Evolutionary conservation across 129 eudicot genomes (phyloP), one percentile per base, ranked within the genome.

Genomic region (Flaveria linearis): DNA sequence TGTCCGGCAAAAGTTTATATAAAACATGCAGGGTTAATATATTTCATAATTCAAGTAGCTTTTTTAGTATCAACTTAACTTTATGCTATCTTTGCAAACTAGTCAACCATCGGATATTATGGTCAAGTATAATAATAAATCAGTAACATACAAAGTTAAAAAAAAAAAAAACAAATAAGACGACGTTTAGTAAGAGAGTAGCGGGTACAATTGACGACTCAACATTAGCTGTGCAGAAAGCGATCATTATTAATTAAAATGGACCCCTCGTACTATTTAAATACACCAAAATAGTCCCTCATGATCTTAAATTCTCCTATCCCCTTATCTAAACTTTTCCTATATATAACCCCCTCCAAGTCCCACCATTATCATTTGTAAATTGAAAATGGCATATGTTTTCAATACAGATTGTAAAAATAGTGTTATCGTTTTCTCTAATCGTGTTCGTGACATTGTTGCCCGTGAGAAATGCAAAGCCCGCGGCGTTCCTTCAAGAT

Each of bases 401-500:
- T 15, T 51, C 8, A 50, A 3, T 25, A 71, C 6, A 23, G 36
- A 42, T 53, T 25, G 17, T 55, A 67, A 25, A 12, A 74, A 45
- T 14, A n/a, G 58, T 52, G 26, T 70, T 9, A 22, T 66, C 36
- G 46, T 47, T 78, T 36, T 78, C 68, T 46, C 0, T 75, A 10
- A 64, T 17, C 47, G 69, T 67, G 13, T 56, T 87, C 17, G 11
- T 63, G 12, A 30, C 72, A 65, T 62, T 43, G 28, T 73, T 60
- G 12, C 47, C 39, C 22, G 52, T 20, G 79, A 68, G 18, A 25
- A 14, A 45, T 80, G 72, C 64, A 66, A 89, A 71, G 11, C 90
- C 96, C 1, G 94, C 96, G 33, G 88, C 92, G 0, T 93, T 90
- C 75, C 76, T 79, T 7, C 88, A 93, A 60, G 98, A 93, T 69